Percentiles rank a stretch among this genome's conserved stretches.
Conservation (phyloP, 1,284 basidiomycete species). For the Neonothopanus nambi region DNA sequence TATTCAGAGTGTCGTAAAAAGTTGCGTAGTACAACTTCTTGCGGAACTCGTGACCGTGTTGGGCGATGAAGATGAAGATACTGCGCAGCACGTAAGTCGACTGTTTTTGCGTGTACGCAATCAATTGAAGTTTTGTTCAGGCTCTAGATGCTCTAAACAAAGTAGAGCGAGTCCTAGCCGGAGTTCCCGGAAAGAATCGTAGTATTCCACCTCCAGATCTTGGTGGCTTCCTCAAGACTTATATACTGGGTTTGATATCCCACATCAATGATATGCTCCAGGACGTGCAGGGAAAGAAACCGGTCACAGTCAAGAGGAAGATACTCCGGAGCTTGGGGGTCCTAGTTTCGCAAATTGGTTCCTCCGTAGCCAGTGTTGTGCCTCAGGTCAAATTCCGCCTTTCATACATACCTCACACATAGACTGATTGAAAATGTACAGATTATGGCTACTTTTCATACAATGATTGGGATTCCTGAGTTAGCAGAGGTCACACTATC, state of each 20-base stretch:
- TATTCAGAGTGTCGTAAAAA: conserved; percentile 57
- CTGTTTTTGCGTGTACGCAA: not conserved
- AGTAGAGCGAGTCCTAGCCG: conserved; percentile 45
- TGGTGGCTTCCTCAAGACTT: conserved; percentile 62
- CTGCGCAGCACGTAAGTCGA: conserved; percentile 43
- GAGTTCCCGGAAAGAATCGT: not conserved
- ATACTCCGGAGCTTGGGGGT: conserved; percentile 81
- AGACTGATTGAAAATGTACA: conserved; percentile 32
- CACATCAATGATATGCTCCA: conserved; percentile 83
- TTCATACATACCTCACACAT: not conserved
- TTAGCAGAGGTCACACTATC: conserved; percentile 79
- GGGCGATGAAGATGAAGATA: conserved; percentile 61
- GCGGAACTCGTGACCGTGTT: conserved; percentile 75
- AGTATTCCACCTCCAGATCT: conserved; percentile 35
- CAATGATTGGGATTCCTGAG: conserved; percentile 72
- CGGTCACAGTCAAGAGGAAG: conserved; percentile 64
- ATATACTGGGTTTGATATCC: conserved; percentile 83
- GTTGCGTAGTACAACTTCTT: conserved; percentile 67
- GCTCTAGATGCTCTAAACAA: conserved; percentile 65
- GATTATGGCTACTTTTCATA: conserved; percentile 98
- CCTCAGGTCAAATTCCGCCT: conserved; percentile 67
- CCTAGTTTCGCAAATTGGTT: conserved; percentile 73
- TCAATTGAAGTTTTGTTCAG: conserved; percentile 31
- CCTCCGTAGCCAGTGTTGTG: conserved; percentile 71
- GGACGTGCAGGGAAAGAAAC: conserved; percentile 75